Conservation (phyloP, 768 basidiomycete genomes). For the Terana coerulea region DNA sequence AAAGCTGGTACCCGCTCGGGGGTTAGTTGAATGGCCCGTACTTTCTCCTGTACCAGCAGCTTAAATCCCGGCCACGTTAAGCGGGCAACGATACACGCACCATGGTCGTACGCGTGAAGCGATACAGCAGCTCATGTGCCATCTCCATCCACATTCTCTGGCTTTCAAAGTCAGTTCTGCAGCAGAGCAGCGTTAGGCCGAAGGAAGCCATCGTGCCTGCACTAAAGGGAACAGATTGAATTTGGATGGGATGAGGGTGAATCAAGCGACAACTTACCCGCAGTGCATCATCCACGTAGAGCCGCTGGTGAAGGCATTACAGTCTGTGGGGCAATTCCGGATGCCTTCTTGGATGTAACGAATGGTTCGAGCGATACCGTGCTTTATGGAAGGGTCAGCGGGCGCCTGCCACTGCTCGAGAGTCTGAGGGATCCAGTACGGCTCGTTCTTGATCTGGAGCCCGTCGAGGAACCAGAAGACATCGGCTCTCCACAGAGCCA, state of each 20-base stretch:
- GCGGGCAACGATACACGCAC: background rate
- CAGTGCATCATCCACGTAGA: conserved; percentile 41
- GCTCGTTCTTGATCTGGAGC: conserved; percentile 36
- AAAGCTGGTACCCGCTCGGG: conserved; percentile 58
- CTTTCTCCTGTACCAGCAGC: conserved; percentile 34
- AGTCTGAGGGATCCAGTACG: conserved; percentile 43
- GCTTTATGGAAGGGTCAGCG: conserved; percentile 64
- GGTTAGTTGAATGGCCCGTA: conserved; percentile 47
- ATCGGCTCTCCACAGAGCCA: conserved; percentile 63
- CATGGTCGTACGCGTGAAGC: conserved; percentile 43
- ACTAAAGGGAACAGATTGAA: conserved; percentile 9
- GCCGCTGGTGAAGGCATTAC: conserved; percentile 32
- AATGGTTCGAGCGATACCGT: conserved; percentile 37
- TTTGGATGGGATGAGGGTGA: too few relatives aligned
- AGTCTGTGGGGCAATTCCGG: background rate
- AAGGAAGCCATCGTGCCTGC: conserved; percentile 41
- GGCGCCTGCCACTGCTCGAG: conserved; percentile 59
- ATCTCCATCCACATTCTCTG: conserved; percentile 71
- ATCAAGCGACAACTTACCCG: conserved; percentile 36
- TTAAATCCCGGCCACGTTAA: background rate
- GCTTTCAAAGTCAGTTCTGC: conserved; percentile 55
- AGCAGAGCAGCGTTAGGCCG: conserved; percentile 52
- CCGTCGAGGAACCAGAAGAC: conserved; percentile 51
- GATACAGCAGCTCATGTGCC: conserved; percentile 54
- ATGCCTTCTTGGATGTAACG: conserved; percentile 17